Percentiles rank a stretch among this genome's conserved stretches.
Evolutionary conservation across 2,329 filamentous ascomycete genomes (phyloP).

Genomic region (Falciphora oryzae): DNA sequence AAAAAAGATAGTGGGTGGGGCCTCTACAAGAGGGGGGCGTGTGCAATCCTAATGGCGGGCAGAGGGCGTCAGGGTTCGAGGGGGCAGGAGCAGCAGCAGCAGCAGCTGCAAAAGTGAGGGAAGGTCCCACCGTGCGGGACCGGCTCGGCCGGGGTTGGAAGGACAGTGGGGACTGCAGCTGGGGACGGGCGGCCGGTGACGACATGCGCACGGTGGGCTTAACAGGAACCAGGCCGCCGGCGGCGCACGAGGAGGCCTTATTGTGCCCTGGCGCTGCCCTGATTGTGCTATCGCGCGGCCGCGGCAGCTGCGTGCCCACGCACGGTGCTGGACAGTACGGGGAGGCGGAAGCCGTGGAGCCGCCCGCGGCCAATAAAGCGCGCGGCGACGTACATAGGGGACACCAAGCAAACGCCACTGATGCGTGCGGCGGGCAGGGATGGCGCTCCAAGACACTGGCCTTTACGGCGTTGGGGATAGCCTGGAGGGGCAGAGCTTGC

Average conservation of each 20-base stretch:
- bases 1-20: too few species aligned
- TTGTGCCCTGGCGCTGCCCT: background rate
- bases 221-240: background rate
- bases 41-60: too few species aligned
- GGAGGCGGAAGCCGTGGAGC: background rate
- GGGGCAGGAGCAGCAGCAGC: too few species aligned
- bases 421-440: too few species aligned
- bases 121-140: too few species aligned
- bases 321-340: conserved; percentile 6
- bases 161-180: background rate
- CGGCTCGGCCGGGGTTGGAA: background rate
- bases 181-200: conserved; percentile 3
- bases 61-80: too few species aligned
- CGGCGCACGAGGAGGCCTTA: conserved; percentile 2
- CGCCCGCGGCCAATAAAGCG: background rate
- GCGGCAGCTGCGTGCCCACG: background rate
- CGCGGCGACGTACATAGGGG: background rate
- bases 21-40: too few species aligned
- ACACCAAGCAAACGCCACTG: background rate
- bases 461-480: background rate
- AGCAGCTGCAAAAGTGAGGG: too few species aligned
- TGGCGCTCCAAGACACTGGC: too few species aligned
- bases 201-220: conserved; percentile 7
- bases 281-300: background rate
- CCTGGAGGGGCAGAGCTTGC: background rate